Evolutionary conservation across 2,329 filamentous ascomycete species (phyloP).

Genomic region (Penicillium sp.): DNA sequence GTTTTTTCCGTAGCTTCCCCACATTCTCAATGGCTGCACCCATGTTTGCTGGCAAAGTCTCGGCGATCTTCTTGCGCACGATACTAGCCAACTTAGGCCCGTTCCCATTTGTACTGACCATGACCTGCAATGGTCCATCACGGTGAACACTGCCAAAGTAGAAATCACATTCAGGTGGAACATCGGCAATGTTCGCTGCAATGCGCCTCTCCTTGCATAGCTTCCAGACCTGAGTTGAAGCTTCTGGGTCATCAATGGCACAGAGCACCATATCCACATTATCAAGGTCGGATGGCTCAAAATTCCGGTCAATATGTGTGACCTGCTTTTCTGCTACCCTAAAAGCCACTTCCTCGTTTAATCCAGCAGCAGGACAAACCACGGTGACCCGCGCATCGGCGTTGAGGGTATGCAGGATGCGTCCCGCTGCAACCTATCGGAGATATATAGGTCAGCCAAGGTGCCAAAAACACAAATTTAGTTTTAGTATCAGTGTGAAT

Average conservation of each 20-base stretch:
- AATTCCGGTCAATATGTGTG: conserved; percentile 75
- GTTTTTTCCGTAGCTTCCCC: conserved; percentile 72
- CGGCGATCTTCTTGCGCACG: conserved; percentile 78
- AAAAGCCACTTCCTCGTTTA: conserved; percentile 85
- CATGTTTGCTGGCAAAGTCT: conserved; percentile 70
- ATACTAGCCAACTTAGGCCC: conserved; percentile 87
- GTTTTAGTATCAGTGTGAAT: conserved; percentile 28
- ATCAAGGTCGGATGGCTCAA: conserved; percentile 83
- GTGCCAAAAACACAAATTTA: conserved; percentile 4
- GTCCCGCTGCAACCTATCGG: conserved; percentile 83
- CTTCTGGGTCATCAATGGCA: conserved; percentile 87
- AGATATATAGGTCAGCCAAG: conserved; percentile 24
- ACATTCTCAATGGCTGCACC: conserved; percentile 84
- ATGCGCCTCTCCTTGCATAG: conserved; percentile 82
- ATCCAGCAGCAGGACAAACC: conserved; percentile 72
- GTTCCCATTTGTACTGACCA: conserved; percentile 98
- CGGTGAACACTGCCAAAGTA: conserved; percentile 97
- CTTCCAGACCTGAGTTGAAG: conserved; percentile 89
- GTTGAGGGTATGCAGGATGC: conserved; percentile 90
- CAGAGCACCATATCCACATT: conserved; percentile 82
- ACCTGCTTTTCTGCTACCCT: conserved; percentile 75
- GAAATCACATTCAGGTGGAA: conserved; percentile 95
- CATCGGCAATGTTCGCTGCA: conserved; percentile 93
- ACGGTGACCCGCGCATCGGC: conserved; percentile 89
- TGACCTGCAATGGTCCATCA: conserved; percentile 92